A percentile compares a stretch with the other conserved stretches of the same genome.
These are phyloP conservation scores for Neurospora sublineolata DNA, from an alignment of 495 filamentous ascomycete species.

Conservation along the genomic window DNA sequence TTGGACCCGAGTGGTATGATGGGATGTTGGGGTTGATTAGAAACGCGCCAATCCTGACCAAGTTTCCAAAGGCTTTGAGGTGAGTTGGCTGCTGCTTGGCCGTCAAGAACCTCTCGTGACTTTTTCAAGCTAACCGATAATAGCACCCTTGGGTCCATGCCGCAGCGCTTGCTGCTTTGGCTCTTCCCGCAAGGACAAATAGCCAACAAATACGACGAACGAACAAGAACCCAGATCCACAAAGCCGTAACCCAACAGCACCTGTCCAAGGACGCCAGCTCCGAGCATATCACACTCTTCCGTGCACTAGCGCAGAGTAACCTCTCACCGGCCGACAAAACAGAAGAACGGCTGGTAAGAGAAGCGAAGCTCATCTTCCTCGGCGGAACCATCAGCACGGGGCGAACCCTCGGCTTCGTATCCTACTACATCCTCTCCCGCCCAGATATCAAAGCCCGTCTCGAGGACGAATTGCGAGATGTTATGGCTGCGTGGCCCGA, in stretches of 20 bases:
- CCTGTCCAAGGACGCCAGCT: neutral
- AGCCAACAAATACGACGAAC: neutral
- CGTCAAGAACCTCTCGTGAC: neutral
- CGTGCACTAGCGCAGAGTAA: slow-evolving; percentile 16
- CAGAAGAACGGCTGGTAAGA: slow-evolving; percentile 13
- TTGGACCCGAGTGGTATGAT: slow-evolving; percentile 7
- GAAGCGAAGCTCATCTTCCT: slow-evolving; percentile 20
- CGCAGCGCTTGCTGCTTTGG: slow-evolving; percentile 6
- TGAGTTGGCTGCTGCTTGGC: neutral
- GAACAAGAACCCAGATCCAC: slow-evolving; percentile 3
- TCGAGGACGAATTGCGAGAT: slow-evolving; percentile 12
- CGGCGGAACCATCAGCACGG: slow-evolving; percentile 18
- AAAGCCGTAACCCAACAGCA: neutral
- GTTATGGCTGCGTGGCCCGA: slow-evolving; percentile 13
- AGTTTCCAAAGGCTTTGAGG: slow-evolving; percentile 10
- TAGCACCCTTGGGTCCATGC: neutral
- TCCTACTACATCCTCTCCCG: slow-evolving; percentile 19
- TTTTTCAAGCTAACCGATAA: neutral
- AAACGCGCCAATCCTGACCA: slow-evolving; percentile 10
- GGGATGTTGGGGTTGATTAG: slow-evolving; percentile 4
- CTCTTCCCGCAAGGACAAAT: slow-evolving; percentile 7
- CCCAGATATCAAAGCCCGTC: slow-evolving; percentile 3
- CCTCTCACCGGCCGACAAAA: slow-evolving; percentile 20
- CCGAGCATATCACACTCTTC: slow-evolving; percentile 10
- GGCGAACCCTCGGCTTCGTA: slow-evolving; percentile 15